Evolutionary conservation across 2,329 filamentous ascomycete genomes (phyloP).

Genomic region (Balansia obtecta): DNA sequence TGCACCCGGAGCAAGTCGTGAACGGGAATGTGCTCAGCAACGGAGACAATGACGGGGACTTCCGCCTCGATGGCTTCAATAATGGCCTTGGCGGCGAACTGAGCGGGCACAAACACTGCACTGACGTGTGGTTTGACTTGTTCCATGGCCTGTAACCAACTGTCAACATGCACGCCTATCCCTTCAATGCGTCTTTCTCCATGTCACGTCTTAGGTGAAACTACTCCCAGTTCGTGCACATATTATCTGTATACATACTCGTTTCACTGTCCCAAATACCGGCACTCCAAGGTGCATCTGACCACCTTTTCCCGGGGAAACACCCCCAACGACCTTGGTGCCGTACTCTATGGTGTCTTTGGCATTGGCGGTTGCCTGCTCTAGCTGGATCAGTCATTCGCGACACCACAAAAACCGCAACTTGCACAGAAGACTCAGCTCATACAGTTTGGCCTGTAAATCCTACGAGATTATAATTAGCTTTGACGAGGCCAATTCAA

Average conservation of each 20-base stretch:
- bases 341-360: constrained; percentile 26
- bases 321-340: constrained; percentile 25
- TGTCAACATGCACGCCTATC: not conserved
- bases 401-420: not conserved
- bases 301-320: constrained; percentile 24
- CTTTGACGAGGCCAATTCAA: not conserved
- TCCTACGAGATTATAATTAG: constrained; percentile 12
- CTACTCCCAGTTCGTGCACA: too few species aligned
- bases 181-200: too few species aligned
- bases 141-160: constrained; percentile 18
- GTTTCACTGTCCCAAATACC: constrained; percentile 21
- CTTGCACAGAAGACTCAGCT: not conserved
- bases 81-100: constrained; percentile 53
- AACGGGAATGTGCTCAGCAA: constrained; percentile 68
- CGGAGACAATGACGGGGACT: constrained; percentile 64
- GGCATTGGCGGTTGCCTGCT: constrained; percentile 25
- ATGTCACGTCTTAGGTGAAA: not conserved
- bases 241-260: constrained; percentile 12
- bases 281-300: constrained; percentile 21
- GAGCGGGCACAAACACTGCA: constrained; percentile 61
- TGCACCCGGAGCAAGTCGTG: constrained; percentile 64
- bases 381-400: not conserved
- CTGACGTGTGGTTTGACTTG: constrained; percentile 47
- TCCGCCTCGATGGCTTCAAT: constrained; percentile 68
- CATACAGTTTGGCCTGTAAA: constrained; percentile 26